A percentile compares a stretch with the other conserved stretches of the same genome.
Evolutionary conservation across 441 rosid genomes (phyloP).

Genomic region (Dalechampia spathulata): DNA sequence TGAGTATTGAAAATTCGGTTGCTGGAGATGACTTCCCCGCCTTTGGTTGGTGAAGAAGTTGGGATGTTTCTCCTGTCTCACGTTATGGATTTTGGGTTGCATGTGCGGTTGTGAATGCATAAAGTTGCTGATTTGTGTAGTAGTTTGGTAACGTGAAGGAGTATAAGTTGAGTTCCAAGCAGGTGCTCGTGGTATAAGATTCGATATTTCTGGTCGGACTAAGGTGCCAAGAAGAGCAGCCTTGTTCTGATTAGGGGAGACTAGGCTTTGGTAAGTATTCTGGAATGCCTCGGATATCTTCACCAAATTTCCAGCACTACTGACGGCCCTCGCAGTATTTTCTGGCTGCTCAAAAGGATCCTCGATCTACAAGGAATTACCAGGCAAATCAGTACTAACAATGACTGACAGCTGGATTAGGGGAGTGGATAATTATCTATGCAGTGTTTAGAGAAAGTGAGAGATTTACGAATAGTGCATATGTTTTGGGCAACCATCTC

Average conservation of each 20-base stretch:
- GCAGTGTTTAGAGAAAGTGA: neutral
- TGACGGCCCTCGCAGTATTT: constrained; percentile 75
- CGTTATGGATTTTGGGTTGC: constrained; percentile 11
- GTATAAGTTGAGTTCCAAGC: constrained; percentile 16
- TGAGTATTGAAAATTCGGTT: neutral
- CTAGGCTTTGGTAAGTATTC: constrained; percentile 31
- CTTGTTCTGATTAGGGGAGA: constrained; percentile 20
- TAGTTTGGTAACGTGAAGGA: neutral
- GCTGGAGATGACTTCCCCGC: neutral
- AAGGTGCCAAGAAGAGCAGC: constrained; percentile 25
- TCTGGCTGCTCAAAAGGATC: constrained; percentile 90
- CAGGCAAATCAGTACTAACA: constrained; percentile 5
- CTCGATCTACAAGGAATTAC: constrained; percentile 48
- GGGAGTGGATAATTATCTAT: too few species aligned
- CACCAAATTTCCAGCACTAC: constrained; percentile 33
- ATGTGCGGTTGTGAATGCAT: constrained; percentile 8
- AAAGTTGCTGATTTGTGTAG: constrained; percentile 8
- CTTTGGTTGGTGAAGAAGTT: constrained; percentile 14
- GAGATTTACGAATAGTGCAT: constrained; percentile 52
- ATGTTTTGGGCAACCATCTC: constrained; percentile 81
- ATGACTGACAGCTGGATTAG: too few species aligned
- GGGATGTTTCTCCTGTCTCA: constrained; percentile 14
- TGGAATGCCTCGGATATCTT: constrained; percentile 52
- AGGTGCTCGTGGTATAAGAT: constrained; percentile 18
- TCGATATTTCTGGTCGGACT: constrained; percentile 34